These are phyloP conservation scores for Candida frijolesensis DNA, from an alignment of 1,139 yeast genomes.

Conservation along the genomic window DNA sequence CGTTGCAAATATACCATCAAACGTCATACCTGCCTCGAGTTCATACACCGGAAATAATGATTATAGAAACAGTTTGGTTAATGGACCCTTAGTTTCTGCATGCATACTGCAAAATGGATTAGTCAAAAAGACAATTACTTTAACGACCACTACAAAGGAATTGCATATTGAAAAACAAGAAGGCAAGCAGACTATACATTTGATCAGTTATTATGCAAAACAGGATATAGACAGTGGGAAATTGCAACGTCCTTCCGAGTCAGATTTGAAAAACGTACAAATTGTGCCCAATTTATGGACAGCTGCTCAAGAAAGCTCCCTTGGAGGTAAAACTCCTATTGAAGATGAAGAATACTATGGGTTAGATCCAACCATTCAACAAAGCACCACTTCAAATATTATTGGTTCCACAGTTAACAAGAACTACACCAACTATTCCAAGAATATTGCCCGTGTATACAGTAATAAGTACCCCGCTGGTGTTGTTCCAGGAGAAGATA, in stretches of 20 bases:
- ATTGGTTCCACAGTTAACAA: not conserved
- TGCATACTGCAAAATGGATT: slow-evolving; percentile 78
- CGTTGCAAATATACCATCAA: slow-evolving; percentile 8
- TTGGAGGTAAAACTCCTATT: slow-evolving; percentile 57
- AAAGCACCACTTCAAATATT: slow-evolving; percentile 32
- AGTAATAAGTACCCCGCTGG: slow-evolving; percentile 18
- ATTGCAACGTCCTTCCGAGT: slow-evolving; percentile 61
- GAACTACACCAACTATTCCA: not conserved
- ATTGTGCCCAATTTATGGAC: slow-evolving; percentile 63
- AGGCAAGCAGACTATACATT: slow-evolving; percentile 60
- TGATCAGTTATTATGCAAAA: slow-evolving; percentile 77
- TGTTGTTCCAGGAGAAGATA: slow-evolving; percentile 3
- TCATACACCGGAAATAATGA: slow-evolving; percentile 13
- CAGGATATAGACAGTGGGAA: slow-evolving; percentile 66
- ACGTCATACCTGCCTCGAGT: slow-evolving; percentile 16
- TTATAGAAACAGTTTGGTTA: slow-evolving; percentile 23
- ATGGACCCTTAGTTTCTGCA: slow-evolving; percentile 60
- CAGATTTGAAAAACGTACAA: slow-evolving; percentile 51
- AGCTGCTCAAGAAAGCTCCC: slow-evolving; percentile 60
- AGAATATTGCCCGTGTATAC: not conserved
- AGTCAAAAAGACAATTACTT: slow-evolving; percentile 78
- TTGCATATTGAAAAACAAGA: slow-evolving; percentile 29
- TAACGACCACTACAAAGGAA: slow-evolving; percentile 45
- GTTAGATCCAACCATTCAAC: slow-evolving; percentile 49
- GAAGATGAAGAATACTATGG: slow-evolving; percentile 58